These are phyloP conservation scores for Camellia lanceoleosa DNA, from an alignment of 148 eudicot species.

Conservation along the genomic window DNA sequence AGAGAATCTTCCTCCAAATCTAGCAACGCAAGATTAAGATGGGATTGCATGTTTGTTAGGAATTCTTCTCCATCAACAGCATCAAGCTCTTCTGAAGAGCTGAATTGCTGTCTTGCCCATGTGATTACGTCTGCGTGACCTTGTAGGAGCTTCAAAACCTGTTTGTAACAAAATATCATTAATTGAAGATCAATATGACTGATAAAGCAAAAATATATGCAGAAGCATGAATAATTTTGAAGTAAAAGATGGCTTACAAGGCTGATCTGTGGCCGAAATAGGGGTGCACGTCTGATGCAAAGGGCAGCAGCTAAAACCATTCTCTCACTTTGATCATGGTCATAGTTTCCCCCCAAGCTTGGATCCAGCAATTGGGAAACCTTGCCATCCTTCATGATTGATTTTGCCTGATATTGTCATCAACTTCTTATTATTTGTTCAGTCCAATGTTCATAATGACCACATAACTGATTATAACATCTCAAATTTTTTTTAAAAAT, in stretches of 20 bases:
- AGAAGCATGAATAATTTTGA: neutral
- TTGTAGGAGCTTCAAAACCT: conserved; percentile 75
- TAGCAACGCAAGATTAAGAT: conserved; percentile 69
- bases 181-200: neutral
- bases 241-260: conserved; percentile 45
- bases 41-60: conserved; percentile 57
- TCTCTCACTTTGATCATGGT: conserved; percentile 59
- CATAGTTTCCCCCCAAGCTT: conserved; percentile 42
- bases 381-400: conserved; percentile 56
- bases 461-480: too few species aligned
- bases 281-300: conserved; percentile 76
- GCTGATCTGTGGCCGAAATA: conserved; percentile 70
- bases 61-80: conserved; percentile 47
- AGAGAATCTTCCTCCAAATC: conserved; percentile 72
- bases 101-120: conserved; percentile 65
- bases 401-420: conserved; percentile 47
- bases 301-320: conserved; percentile 80
- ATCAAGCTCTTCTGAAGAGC: conserved; percentile 36
- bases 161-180: conserved; percentile 8
- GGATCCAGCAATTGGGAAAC: conserved; percentile 50
- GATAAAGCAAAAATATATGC: neutral
- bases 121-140: conserved; percentile 51
- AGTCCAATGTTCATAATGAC: neutral
- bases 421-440: neutral
- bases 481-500: too few species aligned